Evolutionary conservation across 768 basidiomycete species (phyloP), one percentile per base, ranked within the genome.

Genomic region (Hortiboletus flavorubellus): DNA sequence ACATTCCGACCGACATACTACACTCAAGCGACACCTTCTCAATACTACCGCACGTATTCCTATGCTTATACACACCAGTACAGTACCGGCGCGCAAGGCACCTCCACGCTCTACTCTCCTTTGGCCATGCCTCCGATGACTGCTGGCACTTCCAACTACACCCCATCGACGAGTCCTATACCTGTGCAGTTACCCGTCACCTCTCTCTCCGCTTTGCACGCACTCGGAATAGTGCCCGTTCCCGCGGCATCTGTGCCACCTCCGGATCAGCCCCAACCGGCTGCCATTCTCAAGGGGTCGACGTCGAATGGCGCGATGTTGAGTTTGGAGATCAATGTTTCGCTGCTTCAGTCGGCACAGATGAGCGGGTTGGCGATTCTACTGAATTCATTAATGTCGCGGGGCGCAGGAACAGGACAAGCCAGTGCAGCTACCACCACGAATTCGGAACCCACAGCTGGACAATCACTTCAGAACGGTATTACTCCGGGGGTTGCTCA

Each of bases 251-350:
- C 84, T 15, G 64, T 86, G 23, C 76, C 79, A 23, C 63, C 77
- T 14, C 73, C 80, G 42, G 81, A 78, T 23, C 82, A 85, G 58
- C 76, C 82, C 16, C 86, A 83, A 61, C 86, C 89, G 1, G 78
- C 86, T n/a, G 89, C 87, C n/a, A 80, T 92, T 15, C 74, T 91
- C 47, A 80, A 85, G 38, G 85, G 87, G 30, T 85, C 86, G 1
- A 83, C 84, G 3, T 80, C 83, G 8, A 84, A 89, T 63, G 89
- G 89, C 12, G 79, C 81, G 18, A 83, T 86, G 77, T 69, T 91
- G 54, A 87, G 79, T 65, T 72, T 93, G 51, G 90, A 92, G 59
- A 87, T 93, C 65, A 91, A 91, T 56, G 82, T 91, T 30, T 83
- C 84, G 15, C 70, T 85, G 18, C 74, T 93, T 51, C 86, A 89